phyloP scores from a whole-genome alignment of 176 grass and related monocot species.

The Coix lacrymajobi region DNA sequence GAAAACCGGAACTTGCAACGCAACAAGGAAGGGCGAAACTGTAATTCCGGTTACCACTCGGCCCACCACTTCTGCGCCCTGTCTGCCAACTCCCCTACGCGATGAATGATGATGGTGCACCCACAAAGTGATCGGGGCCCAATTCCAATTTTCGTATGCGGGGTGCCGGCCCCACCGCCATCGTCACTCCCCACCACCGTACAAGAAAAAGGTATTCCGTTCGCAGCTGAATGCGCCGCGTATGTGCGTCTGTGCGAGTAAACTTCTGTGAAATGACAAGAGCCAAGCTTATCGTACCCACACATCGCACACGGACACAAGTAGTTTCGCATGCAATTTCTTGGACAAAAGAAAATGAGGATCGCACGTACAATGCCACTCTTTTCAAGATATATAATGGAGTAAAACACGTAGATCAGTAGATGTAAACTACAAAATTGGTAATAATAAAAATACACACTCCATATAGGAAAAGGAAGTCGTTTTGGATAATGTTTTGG shows the following conservation, averaged over 20 bases:
- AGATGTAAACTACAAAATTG: too few relatives aligned
- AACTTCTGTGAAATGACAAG: slow-evolving; percentile 18
- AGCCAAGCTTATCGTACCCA: background rate
- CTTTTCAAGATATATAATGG: too few relatives aligned
- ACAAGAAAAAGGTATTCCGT: background rate
- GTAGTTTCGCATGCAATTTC: background rate
- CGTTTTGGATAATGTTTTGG: too few relatives aligned
- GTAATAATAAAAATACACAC: too few relatives aligned
- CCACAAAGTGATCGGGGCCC: background rate
- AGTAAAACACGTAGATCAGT: too few relatives aligned
- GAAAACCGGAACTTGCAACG: background rate
- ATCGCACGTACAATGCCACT: too few relatives aligned
- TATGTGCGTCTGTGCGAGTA: slow-evolving; percentile 13
- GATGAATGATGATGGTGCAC: background rate
- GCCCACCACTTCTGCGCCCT: slow-evolving; percentile 25
- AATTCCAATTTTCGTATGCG: background rate
- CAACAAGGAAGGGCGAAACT: background rate
- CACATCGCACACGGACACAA: background rate
- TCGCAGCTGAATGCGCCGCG: slow-evolving; percentile 36
- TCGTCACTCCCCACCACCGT: slow-evolving; percentile 27
- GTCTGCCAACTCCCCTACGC: slow-evolving; percentile 31
- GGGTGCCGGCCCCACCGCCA: background rate
- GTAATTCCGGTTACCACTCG: background rate
- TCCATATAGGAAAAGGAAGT: too few relatives aligned
- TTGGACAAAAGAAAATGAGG: background rate